Conservation (phyloP, 202 grass and related monocot genomes). For the Panicum virgatum region DNA sequence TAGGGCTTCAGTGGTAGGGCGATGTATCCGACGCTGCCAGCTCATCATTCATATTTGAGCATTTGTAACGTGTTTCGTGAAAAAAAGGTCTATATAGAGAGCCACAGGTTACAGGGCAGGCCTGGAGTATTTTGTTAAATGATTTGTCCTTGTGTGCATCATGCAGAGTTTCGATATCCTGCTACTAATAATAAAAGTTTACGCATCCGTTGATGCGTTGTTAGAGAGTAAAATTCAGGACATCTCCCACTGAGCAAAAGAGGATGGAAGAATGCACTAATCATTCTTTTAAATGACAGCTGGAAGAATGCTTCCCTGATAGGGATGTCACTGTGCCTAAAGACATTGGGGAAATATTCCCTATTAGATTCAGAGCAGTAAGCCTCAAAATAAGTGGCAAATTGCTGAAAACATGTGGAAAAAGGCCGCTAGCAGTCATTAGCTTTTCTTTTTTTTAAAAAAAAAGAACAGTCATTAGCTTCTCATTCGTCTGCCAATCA, state of each 20-base stretch:
- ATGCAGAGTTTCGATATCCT: not conserved
- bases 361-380: not conserved
- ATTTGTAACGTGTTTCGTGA: no score
- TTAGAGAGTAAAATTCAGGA: not conserved
- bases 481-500: conserved; percentile 32
- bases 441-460: no score
- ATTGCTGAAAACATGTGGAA: not conserved
- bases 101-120: no score
- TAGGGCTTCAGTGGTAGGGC: no score
- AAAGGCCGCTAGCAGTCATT: conserved; percentile 12
- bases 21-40: no score
- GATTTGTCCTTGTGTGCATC: not conserved
- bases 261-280: not conserved
- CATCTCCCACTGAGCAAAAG: not conserved
- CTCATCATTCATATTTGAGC: no score
- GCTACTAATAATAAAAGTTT: not conserved
- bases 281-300: not conserved
- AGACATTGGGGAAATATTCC: not conserved
- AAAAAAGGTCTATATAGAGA: no score
- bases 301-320: not conserved
- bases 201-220: not conserved
- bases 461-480: no score
- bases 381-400: not conserved
- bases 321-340: not conserved
- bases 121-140: not conserved